Evolutionary conservation across 306 rosid genomes (phyloP).

Genomic region (Cicer chorassanicum): DNA sequence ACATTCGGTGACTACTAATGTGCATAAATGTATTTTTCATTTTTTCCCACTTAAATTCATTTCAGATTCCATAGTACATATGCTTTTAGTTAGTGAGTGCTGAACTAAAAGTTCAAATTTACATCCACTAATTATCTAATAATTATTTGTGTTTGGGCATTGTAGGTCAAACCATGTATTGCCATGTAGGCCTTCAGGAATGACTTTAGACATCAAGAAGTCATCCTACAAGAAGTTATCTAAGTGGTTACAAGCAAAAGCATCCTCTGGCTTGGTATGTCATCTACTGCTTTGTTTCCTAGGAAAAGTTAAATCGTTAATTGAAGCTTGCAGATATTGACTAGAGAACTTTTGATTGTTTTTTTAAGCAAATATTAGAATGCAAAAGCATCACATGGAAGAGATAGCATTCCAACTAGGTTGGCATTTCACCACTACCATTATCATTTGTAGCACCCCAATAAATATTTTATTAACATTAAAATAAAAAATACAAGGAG

Average conservation of each 20-base stretch:
- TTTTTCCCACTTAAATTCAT: background rate
- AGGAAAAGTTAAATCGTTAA: conserved; percentile 8
- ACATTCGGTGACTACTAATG: background rate
- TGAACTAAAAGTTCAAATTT: conserved; percentile 2
- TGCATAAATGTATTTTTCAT: background rate
- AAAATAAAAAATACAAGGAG: too few relatives aligned
- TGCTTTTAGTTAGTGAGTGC: conserved; percentile 6
- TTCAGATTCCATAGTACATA: conserved; percentile 12
- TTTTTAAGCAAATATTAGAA: background rate
- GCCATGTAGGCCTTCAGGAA: conserved; percentile 85
- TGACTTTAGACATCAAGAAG: conserved; percentile 85
- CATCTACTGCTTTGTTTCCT: conserved; percentile 32
- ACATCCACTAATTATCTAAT: conserved; percentile 17
- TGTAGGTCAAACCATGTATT: conserved; percentile 87
- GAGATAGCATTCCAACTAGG: too few relatives aligned
- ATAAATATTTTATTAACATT: too few relatives aligned
- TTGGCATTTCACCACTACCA: too few relatives aligned
- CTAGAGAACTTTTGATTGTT: background rate
- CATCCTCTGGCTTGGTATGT: conserved; percentile 81
- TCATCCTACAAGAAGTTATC: conserved; percentile 90
- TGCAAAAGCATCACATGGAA: too few relatives aligned
- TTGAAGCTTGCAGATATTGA: conserved; percentile 28
- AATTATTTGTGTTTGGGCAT: conserved; percentile 27
- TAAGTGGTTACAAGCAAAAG: conserved; percentile 87
- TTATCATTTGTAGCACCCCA: too few relatives aligned